Percentiles rank a stretch among this genome's conserved stretches.
Evolutionary conservation across 257 asterid genomes (phyloP).

Genomic region (Fraxinus anomala): DNA sequence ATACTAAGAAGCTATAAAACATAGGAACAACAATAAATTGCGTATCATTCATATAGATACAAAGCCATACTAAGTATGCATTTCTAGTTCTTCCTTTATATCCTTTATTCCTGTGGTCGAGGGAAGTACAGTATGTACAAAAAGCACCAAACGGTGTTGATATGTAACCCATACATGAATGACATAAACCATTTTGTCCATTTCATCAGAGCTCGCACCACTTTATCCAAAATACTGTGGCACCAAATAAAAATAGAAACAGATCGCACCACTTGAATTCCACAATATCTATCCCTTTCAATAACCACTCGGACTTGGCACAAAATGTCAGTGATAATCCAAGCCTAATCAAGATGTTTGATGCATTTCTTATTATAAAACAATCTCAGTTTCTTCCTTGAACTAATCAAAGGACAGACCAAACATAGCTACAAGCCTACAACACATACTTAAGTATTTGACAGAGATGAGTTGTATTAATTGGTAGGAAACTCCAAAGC

Average conservation of each 20-base stretch:
- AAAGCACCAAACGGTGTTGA: not conserved
- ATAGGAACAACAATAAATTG: not conserved
- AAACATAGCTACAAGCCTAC: not conserved
- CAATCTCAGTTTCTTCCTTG: not conserved
- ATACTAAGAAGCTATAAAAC: not conserved
- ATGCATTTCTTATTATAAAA: not conserved
- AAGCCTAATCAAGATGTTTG: not conserved
- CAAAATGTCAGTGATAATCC: not conserved
- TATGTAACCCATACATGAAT: not conserved
- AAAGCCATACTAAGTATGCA: not conserved
- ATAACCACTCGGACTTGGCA: not conserved
- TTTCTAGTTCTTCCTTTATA: not conserved
- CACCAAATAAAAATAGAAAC: too few relatives aligned
- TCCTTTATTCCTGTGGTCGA: not conserved
- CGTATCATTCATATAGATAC: not conserved
- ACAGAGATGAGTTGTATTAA: not conserved
- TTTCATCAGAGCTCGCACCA: too few relatives aligned
- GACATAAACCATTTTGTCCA: too few relatives aligned
- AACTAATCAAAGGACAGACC: not conserved
- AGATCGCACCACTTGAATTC: not conserved
- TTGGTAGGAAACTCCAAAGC: not conserved
- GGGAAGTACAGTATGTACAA: not conserved
- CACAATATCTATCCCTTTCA: not conserved
- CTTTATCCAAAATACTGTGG: too few relatives aligned
- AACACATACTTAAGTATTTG: not conserved